Evolutionary conservation across 345 rosid species (phyloP).

Genomic region (Populus nigra): DNA sequence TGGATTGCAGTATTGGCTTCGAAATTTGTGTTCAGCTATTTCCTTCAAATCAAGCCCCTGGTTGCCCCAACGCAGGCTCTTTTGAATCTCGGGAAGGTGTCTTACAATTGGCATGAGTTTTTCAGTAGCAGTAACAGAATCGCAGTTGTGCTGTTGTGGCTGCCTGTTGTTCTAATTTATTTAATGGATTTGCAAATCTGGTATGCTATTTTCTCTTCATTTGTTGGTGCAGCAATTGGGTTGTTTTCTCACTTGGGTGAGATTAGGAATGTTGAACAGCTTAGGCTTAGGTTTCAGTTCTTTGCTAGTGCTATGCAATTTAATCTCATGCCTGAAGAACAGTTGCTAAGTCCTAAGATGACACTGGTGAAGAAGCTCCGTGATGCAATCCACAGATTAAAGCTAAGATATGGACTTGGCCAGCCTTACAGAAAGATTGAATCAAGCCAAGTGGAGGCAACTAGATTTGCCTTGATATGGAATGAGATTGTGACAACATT

Average conservation of each 20-base stretch:
- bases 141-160: conserved; percentile 62
- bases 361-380: conserved; percentile 71
- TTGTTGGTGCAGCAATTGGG: conserved; percentile 65
- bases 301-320: conserved; percentile 91
- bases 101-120: conserved; percentile 71
- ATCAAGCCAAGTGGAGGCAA: conserved; percentile 79
- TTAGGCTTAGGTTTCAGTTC: conserved; percentile 89
- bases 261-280: conserved; percentile 76
- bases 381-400: conserved; percentile 70
- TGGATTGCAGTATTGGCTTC: conserved; percentile 59
- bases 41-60: conserved; percentile 73
- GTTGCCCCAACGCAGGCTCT: conserved; percentile 67
- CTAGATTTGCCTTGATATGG: conserved; percentile 88
- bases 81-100: conserved; percentile 20
- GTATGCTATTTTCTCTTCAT: conserved; percentile 74
- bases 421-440: conserved; percentile 72
- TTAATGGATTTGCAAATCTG: conserved; percentile 85
- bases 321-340: conserved; percentile 81
- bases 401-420: conserved; percentile 84
- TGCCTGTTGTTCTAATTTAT: conserved; percentile 73
- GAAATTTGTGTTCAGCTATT: conserved; percentile 78
- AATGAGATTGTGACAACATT: conserved; percentile 70
- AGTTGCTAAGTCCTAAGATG: conserved; percentile 38
- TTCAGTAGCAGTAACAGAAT: conserved; percentile 58
- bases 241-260: conserved; percentile 87